Base-by-base conservation (phyloP, 345 rosid genomes). In the Brassica rapa region DNA sequence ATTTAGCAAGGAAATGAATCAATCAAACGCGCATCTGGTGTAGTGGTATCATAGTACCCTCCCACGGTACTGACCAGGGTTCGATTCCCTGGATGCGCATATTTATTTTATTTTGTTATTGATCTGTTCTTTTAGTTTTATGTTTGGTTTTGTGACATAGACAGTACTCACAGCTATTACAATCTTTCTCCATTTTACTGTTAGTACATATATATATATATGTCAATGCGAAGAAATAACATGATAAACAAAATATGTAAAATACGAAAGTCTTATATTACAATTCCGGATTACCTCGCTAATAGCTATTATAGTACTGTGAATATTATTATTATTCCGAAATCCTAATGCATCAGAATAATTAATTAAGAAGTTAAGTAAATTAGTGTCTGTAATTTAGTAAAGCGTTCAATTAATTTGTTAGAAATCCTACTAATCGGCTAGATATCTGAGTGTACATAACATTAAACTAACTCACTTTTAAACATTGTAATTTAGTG, bases 11-110 rank as follows among this genome's bases (percentile, higher is more conserved):
- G 14, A 41, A 37, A 2, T 2, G 3, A 41, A 0, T 33, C 1
- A 6, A 16, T 0, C 33, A 70, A 27, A 35, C 10, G 96, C 95
- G 95, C 97, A 91, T 91, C 89, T 87, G 67, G 93, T 93, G 95
- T 91, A 86, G 98, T 87, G 96, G 97, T 90, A 86, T 90, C 96
- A 91, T 91, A 88, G 94, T 88, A 90, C 97, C 95, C 97, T 90
- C 96, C 96, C 96, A 89, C 93, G 91, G 96, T 88, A 86, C 90
- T 90, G 91, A 91, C 95, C 91, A 80, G 90, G 90, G 98, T 87
- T 91, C 91, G 96, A 91, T 93, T 91, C 92, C 95, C 92, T 80
- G 93, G 93, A 89, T 90, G 93, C 90, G 90, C 91, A 93, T 2
- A 6, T 6, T 6, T 46, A 2, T 2, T 2, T 25, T 5, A 1